Percentiles rank a stretch among this genome's conserved stretches.
phyloP scores from a whole-genome alignment of 169 alveolate species.

The Cryptosporidium sp. region DNA sequence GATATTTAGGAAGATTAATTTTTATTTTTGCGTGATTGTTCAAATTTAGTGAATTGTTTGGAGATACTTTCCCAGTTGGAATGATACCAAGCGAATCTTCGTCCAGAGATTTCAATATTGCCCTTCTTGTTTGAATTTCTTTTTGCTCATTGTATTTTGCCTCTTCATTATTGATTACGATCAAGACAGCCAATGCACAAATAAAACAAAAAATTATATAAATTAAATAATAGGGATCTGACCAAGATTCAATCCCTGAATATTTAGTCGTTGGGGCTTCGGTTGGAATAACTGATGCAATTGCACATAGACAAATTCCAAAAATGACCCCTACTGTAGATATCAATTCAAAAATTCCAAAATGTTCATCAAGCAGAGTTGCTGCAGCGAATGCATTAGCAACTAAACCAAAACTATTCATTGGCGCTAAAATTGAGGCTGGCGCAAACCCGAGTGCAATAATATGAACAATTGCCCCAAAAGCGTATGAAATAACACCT shows the following conservation, averaged over 20 bases:
- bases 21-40: constrained; percentile 58
- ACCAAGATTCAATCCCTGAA: constrained; percentile 83
- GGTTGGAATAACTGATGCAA: constrained; percentile 84
- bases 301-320: constrained; percentile 86
- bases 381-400: constrained; percentile 88
- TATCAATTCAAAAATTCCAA: constrained; percentile 84
- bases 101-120: constrained; percentile 76
- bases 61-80: constrained; percentile 3
- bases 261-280: constrained; percentile 69
- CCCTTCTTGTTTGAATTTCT: constrained; percentile 78
- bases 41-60: constrained; percentile 20
- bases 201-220: constrained; percentile 82
- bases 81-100: constrained; percentile 40
- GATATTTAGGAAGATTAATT: constrained; percentile 76
- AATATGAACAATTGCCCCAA: constrained; percentile 85
- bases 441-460: constrained; percentile 89
- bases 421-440: constrained; percentile 87
- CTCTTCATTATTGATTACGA: constrained; percentile 82
- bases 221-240: constrained; percentile 85
- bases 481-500: constrained; percentile 83
- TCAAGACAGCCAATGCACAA: constrained; percentile 82
- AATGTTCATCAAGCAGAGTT: constrained; percentile 83
- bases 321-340: constrained; percentile 85
- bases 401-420: constrained; percentile 86
- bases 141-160: constrained; percentile 79